Evolutionary conservation across 345 rosid species (phyloP).

Genomic region (Populus euphratica): DNA sequence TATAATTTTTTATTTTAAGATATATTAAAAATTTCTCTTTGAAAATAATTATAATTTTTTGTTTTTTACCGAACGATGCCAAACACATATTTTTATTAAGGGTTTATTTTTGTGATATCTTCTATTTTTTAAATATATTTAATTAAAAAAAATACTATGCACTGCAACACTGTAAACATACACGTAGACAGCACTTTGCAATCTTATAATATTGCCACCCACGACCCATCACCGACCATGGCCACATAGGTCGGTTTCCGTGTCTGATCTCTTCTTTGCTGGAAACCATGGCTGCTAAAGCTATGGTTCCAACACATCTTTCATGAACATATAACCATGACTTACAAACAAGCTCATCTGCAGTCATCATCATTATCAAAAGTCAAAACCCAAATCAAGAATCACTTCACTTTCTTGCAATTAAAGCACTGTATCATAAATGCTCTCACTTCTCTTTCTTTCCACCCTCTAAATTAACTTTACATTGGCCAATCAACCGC

Average conservation of each 20-base stretch:
- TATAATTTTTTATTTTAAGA: too few species aligned
- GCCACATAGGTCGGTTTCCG: neutral
- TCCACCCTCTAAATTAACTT: neutral
- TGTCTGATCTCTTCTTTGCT: neutral
- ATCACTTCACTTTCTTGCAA: neutral
- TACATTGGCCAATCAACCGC: neutral
- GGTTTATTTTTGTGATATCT: too few species aligned
- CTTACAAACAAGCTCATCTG: neutral
- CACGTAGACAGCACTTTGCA: too few species aligned
- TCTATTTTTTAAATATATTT: too few species aligned
- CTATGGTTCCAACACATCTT: neutral
- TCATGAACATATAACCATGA: neutral
- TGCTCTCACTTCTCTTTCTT: neutral
- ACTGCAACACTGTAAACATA: too few species aligned
- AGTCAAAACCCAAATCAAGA: neutral
- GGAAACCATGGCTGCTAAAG: neutral
- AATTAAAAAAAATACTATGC: too few species aligned
- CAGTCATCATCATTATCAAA: neutral
- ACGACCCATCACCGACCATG: neutral
- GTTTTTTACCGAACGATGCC: too few species aligned
- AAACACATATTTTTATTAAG: too few species aligned
- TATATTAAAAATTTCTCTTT: too few species aligned
- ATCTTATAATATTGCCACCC: too few species aligned
- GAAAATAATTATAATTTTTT: too few species aligned
- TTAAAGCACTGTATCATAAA: neutral